phyloP scores from a whole-genome alignment of 2,329 filamentous ascomycete species.

The Colletotrichum cuscutae region DNA sequence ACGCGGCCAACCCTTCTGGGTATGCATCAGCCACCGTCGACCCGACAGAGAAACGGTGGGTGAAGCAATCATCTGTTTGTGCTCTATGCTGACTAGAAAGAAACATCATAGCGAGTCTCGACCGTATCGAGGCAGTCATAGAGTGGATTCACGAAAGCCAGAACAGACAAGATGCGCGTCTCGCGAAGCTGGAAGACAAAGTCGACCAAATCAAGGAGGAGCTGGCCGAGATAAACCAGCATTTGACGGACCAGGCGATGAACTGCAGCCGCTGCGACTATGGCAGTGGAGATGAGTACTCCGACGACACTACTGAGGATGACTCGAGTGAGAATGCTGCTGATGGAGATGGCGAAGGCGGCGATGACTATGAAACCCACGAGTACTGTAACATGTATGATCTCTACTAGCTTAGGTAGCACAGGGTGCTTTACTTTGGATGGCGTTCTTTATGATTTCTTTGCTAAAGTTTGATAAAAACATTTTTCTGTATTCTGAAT shows the following conservation, averaged over 20 bases:
- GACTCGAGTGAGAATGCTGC: background rate
- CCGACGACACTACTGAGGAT: background rate
- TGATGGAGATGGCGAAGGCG: background rate
- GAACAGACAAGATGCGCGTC: background rate
- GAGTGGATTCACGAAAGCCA: conserved; percentile 7
- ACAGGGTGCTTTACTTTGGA: background rate
- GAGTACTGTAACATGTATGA: background rate
- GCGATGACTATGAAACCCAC: background rate
- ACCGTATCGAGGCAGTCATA: background rate
- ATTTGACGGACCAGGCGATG: background rate
- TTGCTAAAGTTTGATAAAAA: background rate
- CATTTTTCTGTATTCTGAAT: background rate
- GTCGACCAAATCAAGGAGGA: background rate
- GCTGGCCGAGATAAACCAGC: background rate
- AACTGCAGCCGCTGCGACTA: background rate
- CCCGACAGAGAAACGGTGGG: background rate
- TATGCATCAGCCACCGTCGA: background rate
- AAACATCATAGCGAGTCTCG: conserved; percentile 1
- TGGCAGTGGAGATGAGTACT: background rate
- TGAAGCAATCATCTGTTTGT: background rate
- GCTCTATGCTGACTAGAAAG: background rate
- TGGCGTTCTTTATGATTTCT: background rate
- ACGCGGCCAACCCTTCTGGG: background rate
- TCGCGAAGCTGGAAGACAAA: background rate
- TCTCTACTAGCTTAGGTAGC: background rate